These are phyloP conservation scores for Mycena filopes DNA, from an alignment of 768 basidiomycete genomes.

Conservation along the genomic window DNA sequence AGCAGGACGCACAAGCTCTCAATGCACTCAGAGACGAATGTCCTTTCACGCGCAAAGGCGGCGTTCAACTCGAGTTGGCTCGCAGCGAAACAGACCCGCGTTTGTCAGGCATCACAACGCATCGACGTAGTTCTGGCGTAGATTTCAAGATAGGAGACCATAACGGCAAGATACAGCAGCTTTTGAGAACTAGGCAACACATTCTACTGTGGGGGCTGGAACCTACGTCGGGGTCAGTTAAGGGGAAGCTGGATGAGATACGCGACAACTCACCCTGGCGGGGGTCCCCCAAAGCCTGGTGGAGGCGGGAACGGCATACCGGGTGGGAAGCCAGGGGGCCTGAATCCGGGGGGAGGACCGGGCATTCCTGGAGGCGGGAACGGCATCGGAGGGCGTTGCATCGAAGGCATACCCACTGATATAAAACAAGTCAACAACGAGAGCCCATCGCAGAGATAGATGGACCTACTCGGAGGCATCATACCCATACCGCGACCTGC, in stretches of 20 bases:
- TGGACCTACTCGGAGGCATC: constrained; percentile 82
- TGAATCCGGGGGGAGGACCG: constrained; percentile 87
- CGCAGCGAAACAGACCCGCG: too few relatives aligned
- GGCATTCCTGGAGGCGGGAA: constrained; percentile 83
- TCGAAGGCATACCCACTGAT: constrained; percentile 67
- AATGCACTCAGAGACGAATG: too few relatives aligned
- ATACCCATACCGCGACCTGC: constrained; percentile 98
- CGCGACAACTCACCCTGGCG: constrained; percentile 74
- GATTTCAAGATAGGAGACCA: too few relatives aligned
- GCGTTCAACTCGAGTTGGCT: too few relatives aligned
- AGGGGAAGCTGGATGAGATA: constrained; percentile 14
- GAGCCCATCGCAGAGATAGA: constrained; percentile 20
- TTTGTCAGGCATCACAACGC: too few relatives aligned
- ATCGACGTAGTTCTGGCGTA: too few relatives aligned
- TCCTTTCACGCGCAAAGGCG: too few relatives aligned
- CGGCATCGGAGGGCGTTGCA: constrained; percentile 77
- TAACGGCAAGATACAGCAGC: constrained; percentile 22
- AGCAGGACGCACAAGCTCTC: too few relatives aligned
- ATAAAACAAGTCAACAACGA: constrained; percentile 31
- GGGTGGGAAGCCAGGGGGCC: constrained; percentile 85
- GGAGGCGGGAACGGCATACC: constrained; percentile 85
- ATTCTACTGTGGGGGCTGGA: constrained; percentile 64
- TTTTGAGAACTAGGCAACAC: constrained; percentile 21
- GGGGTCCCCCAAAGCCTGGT: constrained; percentile 83
- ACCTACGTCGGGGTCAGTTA: constrained; percentile 40